Evolutionary conservation across 768 basidiomycete species (phyloP).

Genomic region (Mrakia frigida): DNA sequence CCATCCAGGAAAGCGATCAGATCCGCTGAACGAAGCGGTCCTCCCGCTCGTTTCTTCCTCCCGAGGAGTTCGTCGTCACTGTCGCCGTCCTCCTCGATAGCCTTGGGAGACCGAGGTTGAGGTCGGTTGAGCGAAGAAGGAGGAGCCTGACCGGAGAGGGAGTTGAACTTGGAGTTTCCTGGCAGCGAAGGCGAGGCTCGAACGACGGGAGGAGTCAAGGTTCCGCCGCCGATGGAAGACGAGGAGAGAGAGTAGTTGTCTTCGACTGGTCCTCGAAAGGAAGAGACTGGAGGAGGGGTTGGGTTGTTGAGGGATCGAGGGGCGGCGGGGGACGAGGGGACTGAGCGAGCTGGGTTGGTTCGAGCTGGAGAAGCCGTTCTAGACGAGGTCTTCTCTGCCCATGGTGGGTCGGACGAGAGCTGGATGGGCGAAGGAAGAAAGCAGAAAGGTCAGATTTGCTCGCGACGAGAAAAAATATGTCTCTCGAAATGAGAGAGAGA

Average conservation of each 20-base stretch:
- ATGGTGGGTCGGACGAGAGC: slow-evolving; percentile 1
- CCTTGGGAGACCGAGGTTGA: slow-evolving; percentile 14
- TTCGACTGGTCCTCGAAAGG: not conserved
- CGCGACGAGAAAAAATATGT: too few relatives aligned
- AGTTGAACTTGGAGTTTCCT: not conserved
- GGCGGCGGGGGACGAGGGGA: not conserved
- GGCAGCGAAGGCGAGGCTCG: not conserved
- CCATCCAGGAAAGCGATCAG: slow-evolving; percentile 16
- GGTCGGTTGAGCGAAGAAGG: not conserved
- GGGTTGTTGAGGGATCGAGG: not conserved
- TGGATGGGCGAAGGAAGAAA: not conserved
- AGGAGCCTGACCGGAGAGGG: not conserved
- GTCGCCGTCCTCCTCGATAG: slow-evolving; percentile 11
- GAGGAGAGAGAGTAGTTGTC: not conserved
- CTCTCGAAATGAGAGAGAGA: too few relatives aligned
- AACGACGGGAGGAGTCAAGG: not conserved
- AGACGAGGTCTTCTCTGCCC: not conserved
- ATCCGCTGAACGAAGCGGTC: slow-evolving; percentile 1
- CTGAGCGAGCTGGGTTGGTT: not conserved
- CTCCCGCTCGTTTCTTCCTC: not conserved
- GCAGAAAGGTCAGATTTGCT: not conserved
- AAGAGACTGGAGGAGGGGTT: not conserved
- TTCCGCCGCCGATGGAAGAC: not conserved
- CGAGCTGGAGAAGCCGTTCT: not conserved
- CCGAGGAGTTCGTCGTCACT: not conserved